Evolutionary conservation across 768 basidiomycete genomes (phyloP).

Genomic region (Tricholomella constricta): DNA sequence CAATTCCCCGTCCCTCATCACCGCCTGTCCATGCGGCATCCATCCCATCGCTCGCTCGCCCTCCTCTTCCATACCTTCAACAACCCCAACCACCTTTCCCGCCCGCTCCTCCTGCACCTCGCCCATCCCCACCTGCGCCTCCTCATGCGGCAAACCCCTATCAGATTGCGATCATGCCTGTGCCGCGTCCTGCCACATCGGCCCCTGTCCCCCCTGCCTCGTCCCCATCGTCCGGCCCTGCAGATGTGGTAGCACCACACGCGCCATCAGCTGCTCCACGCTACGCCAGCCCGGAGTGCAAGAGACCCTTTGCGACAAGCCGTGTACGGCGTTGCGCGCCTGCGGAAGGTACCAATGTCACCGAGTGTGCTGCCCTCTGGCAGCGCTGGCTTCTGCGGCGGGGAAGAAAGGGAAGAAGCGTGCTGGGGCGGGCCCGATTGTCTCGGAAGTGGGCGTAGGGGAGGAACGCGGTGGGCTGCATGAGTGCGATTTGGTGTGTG

Average conservation of each 20-base stretch:
- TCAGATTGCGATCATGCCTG: slow-evolving; percentile 77
- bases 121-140: slow-evolving; percentile 79
- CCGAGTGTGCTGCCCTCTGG: slow-evolving; percentile 87
- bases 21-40: slow-evolving; percentile 84
- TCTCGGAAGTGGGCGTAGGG: slow-evolving; percentile 39
- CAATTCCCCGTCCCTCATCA: slow-evolving; percentile 68
- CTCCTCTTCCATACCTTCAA: slow-evolving; percentile 26
- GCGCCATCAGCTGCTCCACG: slow-evolving; percentile 58
- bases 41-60: slow-evolving; percentile 45
- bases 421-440: slow-evolving; percentile 25
- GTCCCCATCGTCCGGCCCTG: slow-evolving; percentile 76
- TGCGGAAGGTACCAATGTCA: slow-evolving; percentile 90
- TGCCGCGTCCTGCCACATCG: slow-evolving; percentile 67
- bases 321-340: slow-evolving; percentile 73
- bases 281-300: slow-evolving; percentile 26
- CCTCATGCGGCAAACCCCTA: slow-evolving; percentile 65
- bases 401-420: slow-evolving; percentile 67
- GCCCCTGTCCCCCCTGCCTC: slow-evolving; percentile 78
- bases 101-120: slow-evolving; percentile 61
- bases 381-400: slow-evolving; percentile 56
- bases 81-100: slow-evolving; percentile 36
- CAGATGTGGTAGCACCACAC: slow-evolving; percentile 77
- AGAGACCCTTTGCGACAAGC: slow-evolving; percentile 78
- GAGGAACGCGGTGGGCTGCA: slow-evolving; percentile 72
- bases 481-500: slow-evolving; percentile 82